A percentile compares a stretch with the other conserved stretches of the same genome.
Conservation (phyloP, 2,329 filamentous ascomycete genomes). For the Phaeosphaeriaceae sp. region DNA sequence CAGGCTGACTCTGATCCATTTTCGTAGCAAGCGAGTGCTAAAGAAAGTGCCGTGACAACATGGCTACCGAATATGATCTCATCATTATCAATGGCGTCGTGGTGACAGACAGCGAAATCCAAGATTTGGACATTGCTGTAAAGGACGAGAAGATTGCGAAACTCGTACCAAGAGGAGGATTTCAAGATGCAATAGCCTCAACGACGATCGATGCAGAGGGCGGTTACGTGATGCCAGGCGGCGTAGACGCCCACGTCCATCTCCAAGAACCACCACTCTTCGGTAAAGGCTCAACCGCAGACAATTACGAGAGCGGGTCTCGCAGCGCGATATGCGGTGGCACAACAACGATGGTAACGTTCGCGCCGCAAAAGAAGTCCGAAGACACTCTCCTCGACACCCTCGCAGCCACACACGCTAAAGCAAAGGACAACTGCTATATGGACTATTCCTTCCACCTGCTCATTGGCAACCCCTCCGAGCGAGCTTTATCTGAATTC, state of each 20-base stretch:
- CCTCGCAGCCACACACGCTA: conserved; percentile 52
- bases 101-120: conserved; percentile 49
- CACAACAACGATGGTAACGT: conserved; percentile 58
- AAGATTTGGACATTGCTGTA: conserved; percentile 52
- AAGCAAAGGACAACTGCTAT: conserved; percentile 55
- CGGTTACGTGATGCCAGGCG: conserved; percentile 55
- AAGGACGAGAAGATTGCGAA: conserved; percentile 52
- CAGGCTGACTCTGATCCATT: neutral
- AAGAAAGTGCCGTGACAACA: too few relatives aligned
- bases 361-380: conserved; percentile 55
- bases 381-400: conserved; percentile 55
- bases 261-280: conserved; percentile 55
- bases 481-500: conserved; percentile 44
- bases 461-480: conserved; percentile 48
- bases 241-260: conserved; percentile 58
- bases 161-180: conserved; percentile 39
- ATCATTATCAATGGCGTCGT: conserved; percentile 53
- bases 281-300: conserved; percentile 50
- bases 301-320: conserved; percentile 52
- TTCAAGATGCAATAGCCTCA: conserved; percentile 36
- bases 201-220: conserved; percentile 53
- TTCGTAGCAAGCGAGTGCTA: neutral
- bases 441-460: conserved; percentile 56
- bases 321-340: conserved; percentile 57
- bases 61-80: conserved; percentile 43